phyloP scores from a whole-genome alignment of 805 yeast species.

The Candida ortonii region DNA sequence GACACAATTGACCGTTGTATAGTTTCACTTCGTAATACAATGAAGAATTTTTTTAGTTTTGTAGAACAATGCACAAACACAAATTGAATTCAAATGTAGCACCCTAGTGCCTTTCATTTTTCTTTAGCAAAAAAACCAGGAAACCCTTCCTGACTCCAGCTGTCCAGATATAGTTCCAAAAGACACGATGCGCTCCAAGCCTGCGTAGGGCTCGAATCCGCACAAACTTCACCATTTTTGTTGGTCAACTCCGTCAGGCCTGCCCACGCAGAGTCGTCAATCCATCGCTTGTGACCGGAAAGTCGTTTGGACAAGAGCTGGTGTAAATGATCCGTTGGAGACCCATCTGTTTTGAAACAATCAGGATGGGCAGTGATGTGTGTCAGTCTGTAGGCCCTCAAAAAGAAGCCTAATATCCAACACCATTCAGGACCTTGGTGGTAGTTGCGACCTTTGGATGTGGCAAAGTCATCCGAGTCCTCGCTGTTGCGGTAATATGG shows the following conservation, averaged over 20 bases:
- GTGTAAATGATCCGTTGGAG: slow-evolving; percentile 50
- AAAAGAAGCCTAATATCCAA: slow-evolving; percentile 84
- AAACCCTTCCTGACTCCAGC: slow-evolving; percentile 37
- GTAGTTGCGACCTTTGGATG: slow-evolving; percentile 92
- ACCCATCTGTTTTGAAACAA: slow-evolving; percentile 33
- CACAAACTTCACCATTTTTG: slow-evolving; percentile 76
- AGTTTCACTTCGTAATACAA: too few relatives aligned
- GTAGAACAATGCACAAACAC: too few relatives aligned
- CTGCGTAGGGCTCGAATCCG: slow-evolving; percentile 91
- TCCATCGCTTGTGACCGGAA: slow-evolving; percentile 64
- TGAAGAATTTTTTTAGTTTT: too few relatives aligned
- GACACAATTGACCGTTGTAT: too few relatives aligned
- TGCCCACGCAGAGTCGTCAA: slow-evolving; percentile 80
- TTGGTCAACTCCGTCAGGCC: slow-evolving; percentile 92
- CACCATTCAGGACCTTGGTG: slow-evolving; percentile 99
- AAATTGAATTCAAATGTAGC: too few relatives aligned
- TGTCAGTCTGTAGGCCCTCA: slow-evolving; percentile 69
- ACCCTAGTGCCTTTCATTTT: not conserved
- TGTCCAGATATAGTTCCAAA: slow-evolving; percentile 72
- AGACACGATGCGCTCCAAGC: slow-evolving; percentile 94
- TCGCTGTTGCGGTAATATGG: slow-evolving; percentile 83
- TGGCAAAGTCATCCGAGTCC: slow-evolving; percentile 83
- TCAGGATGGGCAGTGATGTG: slow-evolving; percentile 40
- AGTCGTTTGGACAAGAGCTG: slow-evolving; percentile 61
- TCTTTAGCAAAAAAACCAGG: too few relatives aligned